Evolutionary conservation across 441 rosid genomes (phyloP).

Genomic region (Brassica balearica): DNA sequence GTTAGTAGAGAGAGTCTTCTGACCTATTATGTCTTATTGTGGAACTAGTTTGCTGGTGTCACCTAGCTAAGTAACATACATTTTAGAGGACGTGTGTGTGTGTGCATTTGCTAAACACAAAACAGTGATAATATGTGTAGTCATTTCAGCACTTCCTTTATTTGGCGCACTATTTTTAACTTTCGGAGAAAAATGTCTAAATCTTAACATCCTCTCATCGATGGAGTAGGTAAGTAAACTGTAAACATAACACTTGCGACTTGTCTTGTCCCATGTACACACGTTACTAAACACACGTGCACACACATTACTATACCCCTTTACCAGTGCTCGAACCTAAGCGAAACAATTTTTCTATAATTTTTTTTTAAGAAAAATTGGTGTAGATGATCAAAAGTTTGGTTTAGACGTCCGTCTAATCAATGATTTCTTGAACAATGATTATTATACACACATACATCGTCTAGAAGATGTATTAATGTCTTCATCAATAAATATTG

Average conservation of each 20-base stretch:
- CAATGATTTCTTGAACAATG: too few species aligned
- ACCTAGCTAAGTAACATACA: constrained; percentile 10
- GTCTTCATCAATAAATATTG: not conserved
- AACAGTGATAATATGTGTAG: not conserved
- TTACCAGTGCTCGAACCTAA: too few species aligned
- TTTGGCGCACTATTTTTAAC: too few species aligned
- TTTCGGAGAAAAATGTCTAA: too few species aligned
- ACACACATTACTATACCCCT: too few species aligned
- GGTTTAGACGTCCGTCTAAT: too few species aligned
- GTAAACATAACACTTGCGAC: not conserved
- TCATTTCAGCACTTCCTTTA: constrained; percentile 3
- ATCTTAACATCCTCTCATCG: not conserved
- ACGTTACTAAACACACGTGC: too few species aligned
- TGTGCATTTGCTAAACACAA: not conserved
- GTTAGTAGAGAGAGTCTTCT: constrained; percentile 24
- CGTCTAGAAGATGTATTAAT: not conserved
- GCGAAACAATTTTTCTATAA: too few species aligned
- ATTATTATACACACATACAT: not conserved
- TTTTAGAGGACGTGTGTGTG: not conserved
- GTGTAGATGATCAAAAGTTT: too few species aligned
- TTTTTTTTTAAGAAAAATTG: too few species aligned
- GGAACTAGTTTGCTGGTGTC: constrained; percentile 37
- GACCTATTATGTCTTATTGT: constrained; percentile 28
- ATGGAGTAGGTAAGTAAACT: not conserved
- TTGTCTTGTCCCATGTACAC: not conserved